phyloP scores from a whole-genome alignment of 2,329 filamentous ascomycete genomes.

The Botrytis cinerea region DNA sequence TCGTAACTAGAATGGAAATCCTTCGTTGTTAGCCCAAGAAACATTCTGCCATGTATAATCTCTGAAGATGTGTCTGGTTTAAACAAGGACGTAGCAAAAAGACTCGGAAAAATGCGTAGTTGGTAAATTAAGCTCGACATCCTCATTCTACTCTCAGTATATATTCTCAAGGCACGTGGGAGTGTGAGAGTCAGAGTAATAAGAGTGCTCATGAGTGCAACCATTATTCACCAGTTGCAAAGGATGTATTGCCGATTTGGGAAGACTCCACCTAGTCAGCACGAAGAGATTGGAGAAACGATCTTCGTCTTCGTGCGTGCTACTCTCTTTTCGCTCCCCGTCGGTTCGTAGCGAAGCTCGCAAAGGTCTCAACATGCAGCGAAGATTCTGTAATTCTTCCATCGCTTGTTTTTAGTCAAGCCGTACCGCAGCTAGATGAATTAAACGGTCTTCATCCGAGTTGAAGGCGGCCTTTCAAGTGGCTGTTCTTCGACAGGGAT shows the following conservation, averaged over 20 bases:
- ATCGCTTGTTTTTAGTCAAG: conserved; percentile 28
- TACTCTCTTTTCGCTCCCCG: not conserved
- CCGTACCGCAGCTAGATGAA: conserved; percentile 17
- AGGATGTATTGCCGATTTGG: not conserved
- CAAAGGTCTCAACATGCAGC: not conserved
- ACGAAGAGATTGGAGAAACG: conserved; percentile 7
- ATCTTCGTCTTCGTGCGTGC: conserved; percentile 7
- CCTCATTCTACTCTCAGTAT: not conserved
- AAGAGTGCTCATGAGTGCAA: not conserved
- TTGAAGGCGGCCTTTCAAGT: not conserved
- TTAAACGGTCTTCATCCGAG: conserved; percentile 16
- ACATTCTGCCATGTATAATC: conserved; percentile 8
- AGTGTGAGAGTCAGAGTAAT: not conserved
- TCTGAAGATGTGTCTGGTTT: conserved; percentile 6
- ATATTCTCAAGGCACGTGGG: not conserved
- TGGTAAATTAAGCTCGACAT: not conserved
- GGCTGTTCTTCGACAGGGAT: not conserved
- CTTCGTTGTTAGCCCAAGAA: not conserved
- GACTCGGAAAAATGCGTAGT: not conserved
- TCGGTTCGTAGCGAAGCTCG: conserved; percentile 10
- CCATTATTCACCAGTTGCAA: not conserved
- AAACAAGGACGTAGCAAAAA: not conserved
- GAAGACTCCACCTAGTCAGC: not conserved
- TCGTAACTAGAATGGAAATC: conserved; percentile 1
- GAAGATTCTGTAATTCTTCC: conserved; percentile 29